A percentile compares a stretch with the other conserved stretches of the same genome.
Evolutionary conservation across 495 filamentous ascomycete species (phyloP).

Genomic region (Neurospora sp.): DNA sequence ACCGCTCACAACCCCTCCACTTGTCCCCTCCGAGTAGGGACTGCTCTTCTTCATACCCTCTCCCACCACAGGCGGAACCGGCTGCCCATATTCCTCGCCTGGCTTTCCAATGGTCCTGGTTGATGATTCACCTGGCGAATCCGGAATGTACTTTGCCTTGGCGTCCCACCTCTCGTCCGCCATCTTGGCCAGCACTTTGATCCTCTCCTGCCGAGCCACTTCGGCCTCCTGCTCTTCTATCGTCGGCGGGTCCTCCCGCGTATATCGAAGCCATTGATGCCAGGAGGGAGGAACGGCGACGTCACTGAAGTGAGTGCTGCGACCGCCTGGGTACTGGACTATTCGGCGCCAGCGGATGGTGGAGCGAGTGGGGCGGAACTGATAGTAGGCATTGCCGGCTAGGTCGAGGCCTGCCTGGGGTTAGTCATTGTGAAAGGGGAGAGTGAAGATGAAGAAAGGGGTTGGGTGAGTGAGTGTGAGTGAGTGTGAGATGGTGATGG

Average conservation of each 20-base stretch:
- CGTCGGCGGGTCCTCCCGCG: slow-evolving; percentile 58
- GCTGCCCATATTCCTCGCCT: neutral
- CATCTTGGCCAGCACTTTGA: slow-evolving; percentile 64
- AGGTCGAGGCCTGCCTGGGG: slow-evolving; percentile 63
- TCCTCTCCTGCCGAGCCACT: slow-evolving; percentile 49
- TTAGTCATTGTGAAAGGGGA: slow-evolving; percentile 3
- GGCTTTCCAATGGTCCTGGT: neutral
- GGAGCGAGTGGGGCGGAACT: slow-evolving; percentile 52
- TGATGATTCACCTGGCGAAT: slow-evolving; percentile 3
- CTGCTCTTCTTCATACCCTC: slow-evolving; percentile 1
- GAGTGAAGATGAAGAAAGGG: neutral
- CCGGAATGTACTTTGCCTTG: slow-evolving; percentile 41
- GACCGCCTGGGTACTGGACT: slow-evolving; percentile 45
- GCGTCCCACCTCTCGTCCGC: slow-evolving; percentile 83
- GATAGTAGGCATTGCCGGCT: slow-evolving; percentile 87
- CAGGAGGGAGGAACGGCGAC: slow-evolving; percentile 62
- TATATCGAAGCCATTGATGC: slow-evolving; percentile 94
- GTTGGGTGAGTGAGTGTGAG: slow-evolving; percentile 3
- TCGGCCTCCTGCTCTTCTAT: slow-evolving; percentile 68
- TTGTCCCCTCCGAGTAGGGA: neutral
- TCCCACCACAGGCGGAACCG: neutral
- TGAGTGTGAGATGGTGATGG: neutral
- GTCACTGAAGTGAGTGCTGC: slow-evolving; percentile 54
- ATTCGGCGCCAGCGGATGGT: slow-evolving; percentile 50
- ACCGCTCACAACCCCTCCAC: neutral